Evolutionary conservation across 371 early-diverging fungal genomes (phyloP).

Genomic region (Umbelopsis sp.): DNA sequence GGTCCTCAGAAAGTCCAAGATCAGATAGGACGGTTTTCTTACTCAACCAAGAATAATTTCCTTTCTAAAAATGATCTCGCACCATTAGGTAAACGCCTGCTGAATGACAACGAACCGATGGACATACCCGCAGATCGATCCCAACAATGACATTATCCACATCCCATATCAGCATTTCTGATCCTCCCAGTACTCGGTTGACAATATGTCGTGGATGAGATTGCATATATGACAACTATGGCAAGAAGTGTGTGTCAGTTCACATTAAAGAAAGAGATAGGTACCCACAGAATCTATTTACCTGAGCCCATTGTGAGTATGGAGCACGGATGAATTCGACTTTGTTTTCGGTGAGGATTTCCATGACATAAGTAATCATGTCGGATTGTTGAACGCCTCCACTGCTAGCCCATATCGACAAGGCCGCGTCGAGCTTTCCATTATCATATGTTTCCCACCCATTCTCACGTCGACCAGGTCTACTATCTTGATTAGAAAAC

Average conservation of each 20-base stretch:
- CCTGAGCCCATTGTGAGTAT: constrained; percentile 83
- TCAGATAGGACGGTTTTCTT: constrained; percentile 69
- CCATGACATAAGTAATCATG: constrained; percentile 69
- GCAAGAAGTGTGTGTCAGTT: too few species aligned
- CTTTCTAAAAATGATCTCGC: constrained; percentile 38
- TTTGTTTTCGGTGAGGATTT: constrained; percentile 64
- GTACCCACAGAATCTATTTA: constrained; percentile 21
- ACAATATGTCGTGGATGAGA: constrained; percentile 70
- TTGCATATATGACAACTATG: constrained; percentile 74
- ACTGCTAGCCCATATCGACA: constrained; percentile 60
- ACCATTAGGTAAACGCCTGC: background rate
- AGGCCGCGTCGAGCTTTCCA: constrained; percentile 64
- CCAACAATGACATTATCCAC: constrained; percentile 75
- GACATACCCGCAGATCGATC: constrained; percentile 62
- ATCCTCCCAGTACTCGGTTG: constrained; percentile 73
- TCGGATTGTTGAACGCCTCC: constrained; percentile 65
- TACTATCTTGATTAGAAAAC: constrained; percentile 66
- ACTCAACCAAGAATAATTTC: constrained; percentile 68
- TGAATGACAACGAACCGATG: background rate
- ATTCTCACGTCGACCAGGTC: constrained; percentile 62
- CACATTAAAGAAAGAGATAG: too few species aligned
- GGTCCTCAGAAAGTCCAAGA: constrained; percentile 70
- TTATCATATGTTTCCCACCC: constrained; percentile 79
- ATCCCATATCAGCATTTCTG: constrained; percentile 80
- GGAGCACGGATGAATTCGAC: constrained; percentile 84